phyloP scores from a whole-genome alignment of 2,329 filamentous ascomycete genomes.

The Penicillium occitanis region DNA sequence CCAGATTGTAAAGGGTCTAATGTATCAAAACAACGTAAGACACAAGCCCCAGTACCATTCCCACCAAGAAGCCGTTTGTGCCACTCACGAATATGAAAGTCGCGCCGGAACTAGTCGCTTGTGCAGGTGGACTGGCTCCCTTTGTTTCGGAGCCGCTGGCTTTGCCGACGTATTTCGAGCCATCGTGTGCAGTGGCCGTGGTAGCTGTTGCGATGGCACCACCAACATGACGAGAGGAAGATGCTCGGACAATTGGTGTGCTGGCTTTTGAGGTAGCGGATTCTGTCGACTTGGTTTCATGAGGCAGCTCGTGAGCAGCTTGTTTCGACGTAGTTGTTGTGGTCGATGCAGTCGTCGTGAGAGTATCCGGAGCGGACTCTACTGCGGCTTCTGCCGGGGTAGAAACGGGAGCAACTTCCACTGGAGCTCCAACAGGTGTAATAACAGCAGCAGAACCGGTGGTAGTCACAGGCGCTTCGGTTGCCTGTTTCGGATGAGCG shows the following conservation, averaged over 20 bases:
- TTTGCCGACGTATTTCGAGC: not conserved
- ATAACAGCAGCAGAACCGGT: not conserved
- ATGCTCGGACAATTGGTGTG: not conserved
- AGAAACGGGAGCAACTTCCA: not conserved
- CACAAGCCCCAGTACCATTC: slow-evolving; percentile 8
- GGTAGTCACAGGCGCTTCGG: not conserved
- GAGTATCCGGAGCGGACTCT: not conserved
- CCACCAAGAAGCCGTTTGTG: not conserved
- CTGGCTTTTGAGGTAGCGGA: not conserved
- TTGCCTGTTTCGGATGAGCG: not conserved
- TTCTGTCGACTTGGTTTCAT: not conserved
- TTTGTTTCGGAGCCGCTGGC: not conserved
- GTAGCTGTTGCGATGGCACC: not conserved
- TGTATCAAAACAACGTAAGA: not conserved
- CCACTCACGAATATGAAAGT: not conserved
- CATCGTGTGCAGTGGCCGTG: not conserved
- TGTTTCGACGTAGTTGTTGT: not conserved
- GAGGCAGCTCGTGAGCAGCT: not conserved
- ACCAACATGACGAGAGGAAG: not conserved
- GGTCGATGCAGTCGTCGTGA: not conserved
- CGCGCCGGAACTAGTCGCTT: slow-evolving; percentile 10
- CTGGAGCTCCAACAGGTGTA: not conserved
- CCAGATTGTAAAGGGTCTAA: not conserved
- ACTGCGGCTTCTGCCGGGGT: not conserved
- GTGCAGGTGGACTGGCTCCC: not conserved